Conservation (phyloP, 2,329 filamentous ascomycete genomes). For the Alternaria triticina region DNA sequence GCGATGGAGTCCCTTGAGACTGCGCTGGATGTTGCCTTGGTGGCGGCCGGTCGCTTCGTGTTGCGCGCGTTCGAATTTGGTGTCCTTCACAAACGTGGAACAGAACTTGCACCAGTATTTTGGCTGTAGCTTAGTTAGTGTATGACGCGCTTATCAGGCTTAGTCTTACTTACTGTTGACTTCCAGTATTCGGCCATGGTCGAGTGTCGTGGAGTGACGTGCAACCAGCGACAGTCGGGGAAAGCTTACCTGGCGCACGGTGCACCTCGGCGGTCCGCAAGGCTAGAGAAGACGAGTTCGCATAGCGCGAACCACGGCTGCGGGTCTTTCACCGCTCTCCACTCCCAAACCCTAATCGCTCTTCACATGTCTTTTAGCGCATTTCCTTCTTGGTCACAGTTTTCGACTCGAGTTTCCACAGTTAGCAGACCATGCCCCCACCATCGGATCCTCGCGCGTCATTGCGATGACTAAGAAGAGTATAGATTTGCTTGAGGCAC, state of each 20-base stretch:
- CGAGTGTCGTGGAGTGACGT: background rate
- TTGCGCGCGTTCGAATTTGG: conserved; percentile 84
- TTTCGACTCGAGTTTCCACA: background rate
- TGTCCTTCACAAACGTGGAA: conserved; percentile 87
- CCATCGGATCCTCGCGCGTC: background rate
- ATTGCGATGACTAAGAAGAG: background rate
- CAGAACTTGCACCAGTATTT: conserved; percentile 99
- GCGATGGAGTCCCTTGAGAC: conserved; percentile 86
- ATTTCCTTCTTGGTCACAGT: background rate
- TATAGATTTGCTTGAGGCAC: background rate
- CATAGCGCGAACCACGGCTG: background rate
- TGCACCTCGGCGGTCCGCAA: conserved; percentile 11
- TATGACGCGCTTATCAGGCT: background rate
- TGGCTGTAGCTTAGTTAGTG: conserved; percentile 56
- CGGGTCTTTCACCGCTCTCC: background rate
- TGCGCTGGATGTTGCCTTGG: conserved; percentile 85
- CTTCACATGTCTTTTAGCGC: background rate
- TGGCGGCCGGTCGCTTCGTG: conserved; percentile 88
- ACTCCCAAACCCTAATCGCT: background rate
- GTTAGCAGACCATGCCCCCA: background rate
- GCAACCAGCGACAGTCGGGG: background rate
- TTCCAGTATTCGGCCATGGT: conserved; percentile 98
- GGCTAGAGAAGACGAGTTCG: background rate
- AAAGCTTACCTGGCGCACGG: conserved; percentile 2
- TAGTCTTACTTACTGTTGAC: conserved; percentile 68